These are phyloP conservation scores for Gleditsia sinensis DNA, from an alignment of 306 rosid genomes.

Conservation along the genomic window DNA sequence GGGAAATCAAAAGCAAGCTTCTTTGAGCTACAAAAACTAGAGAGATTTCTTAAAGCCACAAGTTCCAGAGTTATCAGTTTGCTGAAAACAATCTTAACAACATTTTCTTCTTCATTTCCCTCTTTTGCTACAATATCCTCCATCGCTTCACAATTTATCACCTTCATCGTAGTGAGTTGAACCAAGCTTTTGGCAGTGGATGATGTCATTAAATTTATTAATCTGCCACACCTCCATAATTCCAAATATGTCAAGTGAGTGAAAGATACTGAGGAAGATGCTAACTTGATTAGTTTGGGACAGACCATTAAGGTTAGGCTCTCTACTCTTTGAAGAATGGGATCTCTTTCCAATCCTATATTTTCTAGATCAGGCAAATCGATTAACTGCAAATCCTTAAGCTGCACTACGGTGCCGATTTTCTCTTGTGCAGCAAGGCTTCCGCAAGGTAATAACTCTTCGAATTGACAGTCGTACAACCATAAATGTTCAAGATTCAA, in stretches of 20 bases:
- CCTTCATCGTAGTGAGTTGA: conserved; percentile 18
- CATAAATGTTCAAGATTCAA: background rate
- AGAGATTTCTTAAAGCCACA: background rate
- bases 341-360: background rate
- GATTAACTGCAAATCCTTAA: background rate
- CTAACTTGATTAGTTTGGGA: background rate
- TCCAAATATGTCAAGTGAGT: too few species aligned
- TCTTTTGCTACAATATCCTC: background rate
- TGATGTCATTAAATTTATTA: conserved; percentile 12
- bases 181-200: conserved; percentile 24
- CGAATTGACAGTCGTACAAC: fast-evolving
- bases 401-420: conserved; percentile 16
- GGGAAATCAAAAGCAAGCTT: background rate
- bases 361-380: fast-evolving
- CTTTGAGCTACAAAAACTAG: background rate
- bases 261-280: background rate
- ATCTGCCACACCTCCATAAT: background rate
- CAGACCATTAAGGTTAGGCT: background rate
- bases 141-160: background rate
- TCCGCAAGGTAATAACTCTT: background rate
- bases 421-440: background rate
- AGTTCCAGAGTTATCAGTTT: conserved; percentile 10
- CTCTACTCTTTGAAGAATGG: conserved; percentile 20
- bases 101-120: background rate
- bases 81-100: conserved; percentile 9